Conservation (phyloP, 345 rosid species). For the Turnera subulata region DNA sequence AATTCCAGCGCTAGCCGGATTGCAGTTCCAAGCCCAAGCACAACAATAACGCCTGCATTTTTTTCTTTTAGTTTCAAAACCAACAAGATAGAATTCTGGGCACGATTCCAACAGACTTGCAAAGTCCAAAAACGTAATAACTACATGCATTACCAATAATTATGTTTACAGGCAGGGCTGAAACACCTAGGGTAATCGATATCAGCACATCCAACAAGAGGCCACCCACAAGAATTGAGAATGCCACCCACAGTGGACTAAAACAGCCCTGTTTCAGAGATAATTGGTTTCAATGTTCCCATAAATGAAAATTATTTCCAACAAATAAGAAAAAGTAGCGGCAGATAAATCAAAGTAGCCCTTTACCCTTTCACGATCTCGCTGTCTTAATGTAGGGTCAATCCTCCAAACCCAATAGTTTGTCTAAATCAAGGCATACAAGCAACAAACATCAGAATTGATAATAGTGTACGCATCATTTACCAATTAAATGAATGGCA, state of each 20-base stretch:
- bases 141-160: slow-evolving; percentile 54
- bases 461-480: not conserved
- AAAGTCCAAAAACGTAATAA: not conserved
- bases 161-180: slow-evolving; percentile 83
- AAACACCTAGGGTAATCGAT: slow-evolving; percentile 76
- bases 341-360: slow-evolving; percentile 6
- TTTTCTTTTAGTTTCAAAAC: slow-evolving; percentile 3
- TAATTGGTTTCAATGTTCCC: slow-evolving; percentile 6
- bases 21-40: slow-evolving; percentile 92
- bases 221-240: slow-evolving; percentile 79
- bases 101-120: no score
- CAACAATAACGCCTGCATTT: slow-evolving; percentile 70
- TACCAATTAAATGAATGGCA: not conserved
- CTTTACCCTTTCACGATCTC: slow-evolving; percentile 59
- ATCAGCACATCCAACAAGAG: slow-evolving; percentile 80
- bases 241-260: slow-evolving; percentile 91
- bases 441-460: slow-evolving; percentile 4
- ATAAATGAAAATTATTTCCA: slow-evolving; percentile 3
- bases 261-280: slow-evolving; percentile 56
- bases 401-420: slow-evolving; percentile 83
- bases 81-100: no score
- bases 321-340: slow-evolving; percentile 7
- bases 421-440: slow-evolving; percentile 38
- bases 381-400: slow-evolving; percentile 59
- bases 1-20: slow-evolving; percentile 73